Percentiles rank a stretch among this genome's conserved stretches.
phyloP scores from a whole-genome alignment of 345 rosid species.

The Euclidium syriacum region DNA sequence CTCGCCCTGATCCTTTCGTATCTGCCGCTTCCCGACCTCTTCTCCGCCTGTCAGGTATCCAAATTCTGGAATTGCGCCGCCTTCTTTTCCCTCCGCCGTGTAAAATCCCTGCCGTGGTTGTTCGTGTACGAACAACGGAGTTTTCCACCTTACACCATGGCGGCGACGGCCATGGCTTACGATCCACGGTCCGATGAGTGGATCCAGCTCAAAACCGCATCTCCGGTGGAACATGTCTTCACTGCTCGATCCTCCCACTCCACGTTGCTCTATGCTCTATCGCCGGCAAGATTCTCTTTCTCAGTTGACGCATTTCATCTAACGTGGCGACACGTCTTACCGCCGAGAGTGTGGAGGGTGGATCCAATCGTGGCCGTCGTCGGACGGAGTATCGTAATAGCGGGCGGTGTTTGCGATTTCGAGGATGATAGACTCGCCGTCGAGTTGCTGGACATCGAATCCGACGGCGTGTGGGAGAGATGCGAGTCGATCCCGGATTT shows the following conservation, averaged over 20 bases:
- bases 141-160: constrained; percentile 29
- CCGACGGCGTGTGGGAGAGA: constrained; percentile 38
- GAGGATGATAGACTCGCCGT: constrained; percentile 69
- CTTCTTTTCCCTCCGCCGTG: constrained; percentile 57
- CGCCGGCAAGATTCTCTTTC: constrained; percentile 53
- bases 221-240: constrained; percentile 25
- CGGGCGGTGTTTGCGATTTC: constrained; percentile 64
- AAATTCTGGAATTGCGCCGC: constrained; percentile 62
- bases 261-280: constrained; percentile 50
- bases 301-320: constrained; percentile 66
- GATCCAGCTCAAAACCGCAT: constrained; percentile 36
- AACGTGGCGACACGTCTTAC: constrained; percentile 52
- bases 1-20: constrained; percentile 43
- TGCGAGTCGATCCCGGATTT: constrained; percentile 54
- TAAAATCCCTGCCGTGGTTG: constrained; percentile 59
- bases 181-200: constrained; percentile 71
- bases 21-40: constrained; percentile 59
- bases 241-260: constrained; percentile 56
- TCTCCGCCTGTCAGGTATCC: constrained; percentile 54
- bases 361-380: constrained; percentile 69
- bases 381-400: constrained; percentile 40
- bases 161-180: constrained; percentile 41
- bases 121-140: constrained; percentile 45
- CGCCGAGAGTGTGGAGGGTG: constrained; percentile 53
- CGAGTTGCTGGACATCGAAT: constrained; percentile 44